These are phyloP conservation scores for Allantophomopsis cytisporea DNA, from an alignment of 2,329 filamentous ascomycete genomes.

Conservation along the genomic window DNA sequence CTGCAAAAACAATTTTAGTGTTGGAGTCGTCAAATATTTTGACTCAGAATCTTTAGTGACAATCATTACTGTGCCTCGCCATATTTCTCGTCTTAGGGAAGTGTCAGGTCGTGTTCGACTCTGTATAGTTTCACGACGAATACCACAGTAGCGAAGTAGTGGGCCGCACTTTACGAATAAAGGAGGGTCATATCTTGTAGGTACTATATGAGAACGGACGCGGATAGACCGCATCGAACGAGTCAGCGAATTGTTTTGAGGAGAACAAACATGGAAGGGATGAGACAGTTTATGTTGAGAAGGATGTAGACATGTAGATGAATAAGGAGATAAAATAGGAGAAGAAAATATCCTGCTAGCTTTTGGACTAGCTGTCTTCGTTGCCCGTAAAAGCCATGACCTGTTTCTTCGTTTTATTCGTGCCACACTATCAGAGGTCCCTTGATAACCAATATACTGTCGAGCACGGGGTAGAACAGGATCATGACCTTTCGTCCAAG, in stretches of 20 bases:
- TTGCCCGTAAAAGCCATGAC: background rate
- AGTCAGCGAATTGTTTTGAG: conserved; percentile 18
- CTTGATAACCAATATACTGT: conserved; percentile 2
- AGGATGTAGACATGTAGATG: background rate
- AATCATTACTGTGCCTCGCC: conserved; percentile 92
- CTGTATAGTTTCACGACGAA: conserved; percentile 45
- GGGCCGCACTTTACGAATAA: conserved; percentile 85
- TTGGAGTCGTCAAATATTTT: conserved; percentile 70
- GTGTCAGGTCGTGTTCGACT: conserved; percentile 20
- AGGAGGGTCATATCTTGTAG: conserved; percentile 68
- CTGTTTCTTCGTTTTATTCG: conserved; percentile 3
- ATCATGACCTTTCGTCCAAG: conserved; percentile 1
- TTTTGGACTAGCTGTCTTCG: no score
- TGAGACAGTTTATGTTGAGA: background rate
- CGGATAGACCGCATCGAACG: conserved; percentile 20
- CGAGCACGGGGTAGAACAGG: conserved; percentile 3
- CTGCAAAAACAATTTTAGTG: conserved; percentile 73
- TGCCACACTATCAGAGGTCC: conserved; percentile 1
- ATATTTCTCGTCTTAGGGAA: conserved; percentile 56
- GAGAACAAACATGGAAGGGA: conserved; percentile 1
- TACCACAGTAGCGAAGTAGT: conserved; percentile 76
- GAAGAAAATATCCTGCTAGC: background rate
- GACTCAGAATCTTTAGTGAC: conserved; percentile 79
- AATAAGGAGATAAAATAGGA: background rate
- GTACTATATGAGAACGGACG: conserved; percentile 20